Evolutionary conservation across 768 basidiomycete genomes (phyloP), one percentile per base, ranked within the genome.

Genomic region (Phanerochaete carnosa): DNA sequence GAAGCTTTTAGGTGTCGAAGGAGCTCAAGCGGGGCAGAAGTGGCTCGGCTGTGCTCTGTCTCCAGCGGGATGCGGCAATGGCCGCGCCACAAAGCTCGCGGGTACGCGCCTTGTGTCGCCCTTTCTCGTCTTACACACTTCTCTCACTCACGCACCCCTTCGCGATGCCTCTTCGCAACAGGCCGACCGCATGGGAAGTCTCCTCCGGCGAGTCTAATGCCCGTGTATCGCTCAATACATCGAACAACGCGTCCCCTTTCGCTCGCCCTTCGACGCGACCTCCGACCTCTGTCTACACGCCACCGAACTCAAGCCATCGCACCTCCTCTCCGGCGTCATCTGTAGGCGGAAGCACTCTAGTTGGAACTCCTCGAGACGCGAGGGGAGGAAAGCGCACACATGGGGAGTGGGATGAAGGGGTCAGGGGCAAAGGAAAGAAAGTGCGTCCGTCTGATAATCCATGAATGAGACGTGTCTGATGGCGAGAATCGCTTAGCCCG

Each of bases 101-200:
- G 1, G 19, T 52, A 29, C 51, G 39, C 39, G 39, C 39, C 19
- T 19, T 7, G 39, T 4, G n/a, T n/a, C n/a, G n/a, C n/a, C n/a
- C n/a, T n/a, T n/a, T 13, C 46, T 47, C 22, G 22, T 47, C n/a
- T 47, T 47, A 47, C 22, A 19, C 19, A 16, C 32, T 51, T 29
- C 5, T 28, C 49, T 16, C 29, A 25, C 29, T 16, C 4, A 3
- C 25, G 11, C 26, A 13, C 25, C 26, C 29, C 26, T 51, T 28
- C 15, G 15, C 39, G 37, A 62, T 62, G 61, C 50, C 61, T 7
- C 61, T 57, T n/a, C 65, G 63, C 26, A 61, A 58, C 26, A 67
- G 70, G 28, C 81, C 82, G 0, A 80, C 73, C 4, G 86, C 88
- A 2, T 81, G 79, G 45, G 82, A 85, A 13, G 74, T 86, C 12